phyloP scores from a whole-genome alignment of 1,284 basidiomycete genomes.

The Lentinula novae-zelandiae region DNA sequence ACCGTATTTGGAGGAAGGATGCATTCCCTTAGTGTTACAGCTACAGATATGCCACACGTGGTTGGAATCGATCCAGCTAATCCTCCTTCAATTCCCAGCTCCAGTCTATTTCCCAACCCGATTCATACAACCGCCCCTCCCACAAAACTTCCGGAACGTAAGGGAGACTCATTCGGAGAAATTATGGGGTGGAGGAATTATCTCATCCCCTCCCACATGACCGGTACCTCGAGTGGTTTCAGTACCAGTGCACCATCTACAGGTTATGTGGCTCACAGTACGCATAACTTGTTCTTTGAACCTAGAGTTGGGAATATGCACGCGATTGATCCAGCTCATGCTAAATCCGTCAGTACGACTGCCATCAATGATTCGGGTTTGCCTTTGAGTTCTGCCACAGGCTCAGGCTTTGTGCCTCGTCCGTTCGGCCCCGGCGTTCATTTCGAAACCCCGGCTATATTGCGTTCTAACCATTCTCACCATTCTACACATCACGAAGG shows the following conservation, averaged over 20 bases:
- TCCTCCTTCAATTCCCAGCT: not conserved
- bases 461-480: not conserved
- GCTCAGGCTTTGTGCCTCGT: not conserved
- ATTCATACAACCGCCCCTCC: not conserved
- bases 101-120: not conserved
- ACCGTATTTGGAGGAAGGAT: conserved; percentile 40
- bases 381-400: not conserved
- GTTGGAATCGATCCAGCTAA: conserved; percentile 17
- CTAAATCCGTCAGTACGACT: not conserved
- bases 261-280: not conserved
- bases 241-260: conserved; percentile 1
- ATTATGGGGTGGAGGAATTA: conserved; percentile 57
- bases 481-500: not conserved
- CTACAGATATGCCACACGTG: conserved; percentile 54
- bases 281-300: conserved; percentile 1
- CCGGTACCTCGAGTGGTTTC: not conserved
- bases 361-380: not conserved
- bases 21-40: conserved; percentile 76
- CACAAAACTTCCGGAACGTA: conserved; percentile 8
- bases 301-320: not conserved
- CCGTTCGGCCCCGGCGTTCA: conserved; percentile 1
- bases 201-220: conserved; percentile 6
- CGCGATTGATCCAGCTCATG: not conserved
- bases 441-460: conserved; percentile 1
- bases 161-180: conserved; percentile 59